phyloP scores from a whole-genome alignment of 179 eudicot species.

The Amaranthus tricolor region DNA sequence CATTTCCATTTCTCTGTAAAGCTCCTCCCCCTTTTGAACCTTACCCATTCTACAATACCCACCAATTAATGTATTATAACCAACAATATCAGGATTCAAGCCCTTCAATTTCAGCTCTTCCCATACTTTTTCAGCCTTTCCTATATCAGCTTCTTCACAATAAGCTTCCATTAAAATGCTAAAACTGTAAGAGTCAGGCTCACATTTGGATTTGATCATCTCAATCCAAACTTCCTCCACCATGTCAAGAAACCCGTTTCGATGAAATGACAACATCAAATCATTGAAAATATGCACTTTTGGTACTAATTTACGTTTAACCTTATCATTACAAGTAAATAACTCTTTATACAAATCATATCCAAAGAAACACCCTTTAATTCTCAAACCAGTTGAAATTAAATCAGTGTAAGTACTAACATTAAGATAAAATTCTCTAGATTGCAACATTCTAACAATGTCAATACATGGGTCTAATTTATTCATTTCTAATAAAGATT shows the following conservation, averaged over 20 bases:
- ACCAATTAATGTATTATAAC: conserved; percentile 71
- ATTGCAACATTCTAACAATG: conserved; percentile 39
- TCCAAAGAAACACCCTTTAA: conserved; percentile 50
- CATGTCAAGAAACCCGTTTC: conserved; percentile 44
- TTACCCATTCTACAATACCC: conserved; percentile 70
- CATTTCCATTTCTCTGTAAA: conserved; percentile 61
- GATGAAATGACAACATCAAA: conserved; percentile 59
- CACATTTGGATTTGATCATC: conserved; percentile 43
- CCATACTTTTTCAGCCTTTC: conserved; percentile 60
- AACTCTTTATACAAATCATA: conserved; percentile 55
- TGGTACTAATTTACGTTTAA: conserved; percentile 28
- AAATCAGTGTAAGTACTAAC: conserved; percentile 50
- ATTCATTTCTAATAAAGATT: conserved; percentile 42
- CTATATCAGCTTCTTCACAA: conserved; percentile 57
- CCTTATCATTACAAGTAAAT: conserved; percentile 25
- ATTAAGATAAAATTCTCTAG: conserved; percentile 31
- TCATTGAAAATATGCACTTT: conserved; percentile 55
- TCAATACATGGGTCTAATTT: conserved; percentile 48
- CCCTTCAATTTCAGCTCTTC: conserved; percentile 54
- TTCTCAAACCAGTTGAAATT: conserved; percentile 35
- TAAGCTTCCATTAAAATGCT: conserved; percentile 63
- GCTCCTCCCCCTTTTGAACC: conserved; percentile 62
- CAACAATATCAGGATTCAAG: conserved; percentile 47
- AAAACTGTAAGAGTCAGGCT: conserved; percentile 49
- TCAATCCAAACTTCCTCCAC: conserved; percentile 71